These are phyloP conservation scores for Cercospora zeae-maydis DNA, from an alignment of 2,329 filamentous ascomycete genomes.

Conservation along the genomic window DNA sequence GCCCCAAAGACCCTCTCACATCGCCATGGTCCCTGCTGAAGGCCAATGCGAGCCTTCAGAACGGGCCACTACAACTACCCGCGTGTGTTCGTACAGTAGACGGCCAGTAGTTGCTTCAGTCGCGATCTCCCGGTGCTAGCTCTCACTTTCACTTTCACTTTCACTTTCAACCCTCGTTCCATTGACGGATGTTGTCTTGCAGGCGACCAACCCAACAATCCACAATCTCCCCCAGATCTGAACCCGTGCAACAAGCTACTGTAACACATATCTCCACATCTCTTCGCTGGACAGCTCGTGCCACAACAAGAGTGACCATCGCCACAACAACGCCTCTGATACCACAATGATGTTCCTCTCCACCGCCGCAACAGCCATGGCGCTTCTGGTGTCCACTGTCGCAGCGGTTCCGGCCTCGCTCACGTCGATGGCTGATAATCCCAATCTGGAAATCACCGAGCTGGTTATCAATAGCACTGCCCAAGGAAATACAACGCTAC, in stretches of 20 bases:
- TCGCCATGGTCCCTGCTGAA: neutral
- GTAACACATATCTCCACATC: neutral
- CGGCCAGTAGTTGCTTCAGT: neutral
- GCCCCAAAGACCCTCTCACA: neutral
- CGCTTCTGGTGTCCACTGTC: conserved; percentile 1
- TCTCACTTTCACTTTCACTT: neutral
- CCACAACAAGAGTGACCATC: neutral
- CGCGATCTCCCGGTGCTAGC: neutral
- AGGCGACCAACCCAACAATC: neutral
- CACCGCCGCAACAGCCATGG: neutral
- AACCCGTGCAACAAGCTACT: neutral
- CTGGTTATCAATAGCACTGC: conserved; percentile 20
- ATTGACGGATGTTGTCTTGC: neutral
- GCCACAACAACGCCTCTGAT: neutral
- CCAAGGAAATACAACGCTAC: conserved; percentile 26
- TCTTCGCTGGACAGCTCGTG: neutral
- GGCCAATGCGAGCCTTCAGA: neutral
- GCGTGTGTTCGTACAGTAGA: neutral
- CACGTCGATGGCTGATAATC: conserved; percentile 14
- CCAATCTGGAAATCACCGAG: conserved; percentile 24
- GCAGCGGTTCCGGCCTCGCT: conserved; percentile 4
- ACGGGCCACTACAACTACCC: neutral
- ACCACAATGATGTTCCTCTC: conserved; percentile 8
- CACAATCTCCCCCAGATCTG: neutral
- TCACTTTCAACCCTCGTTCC: neutral